Conservation (phyloP, 768 basidiomycete genomes). For the Rhizopogon vinicolor region DNA sequence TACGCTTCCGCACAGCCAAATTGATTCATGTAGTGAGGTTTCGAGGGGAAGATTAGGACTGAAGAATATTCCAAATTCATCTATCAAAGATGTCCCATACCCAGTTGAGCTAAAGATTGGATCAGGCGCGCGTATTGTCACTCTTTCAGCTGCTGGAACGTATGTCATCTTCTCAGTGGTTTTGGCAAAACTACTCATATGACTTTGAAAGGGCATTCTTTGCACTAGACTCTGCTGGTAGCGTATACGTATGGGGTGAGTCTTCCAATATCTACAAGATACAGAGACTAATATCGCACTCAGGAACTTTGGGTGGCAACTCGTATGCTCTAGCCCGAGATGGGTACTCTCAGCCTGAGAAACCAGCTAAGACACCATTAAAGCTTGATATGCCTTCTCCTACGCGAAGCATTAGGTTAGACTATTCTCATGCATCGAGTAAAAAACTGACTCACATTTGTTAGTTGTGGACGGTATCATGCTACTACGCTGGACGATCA, state of each 20-base stretch:
- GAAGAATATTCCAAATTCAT: slow-evolving; percentile 27
- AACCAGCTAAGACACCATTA: slow-evolving; percentile 48
- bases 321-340: slow-evolving; percentile 37
- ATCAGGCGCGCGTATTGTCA: slow-evolving; percentile 60
- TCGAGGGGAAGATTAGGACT: slow-evolving; percentile 64
- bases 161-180: slow-evolving; percentile 29
- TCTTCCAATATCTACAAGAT: not conserved
- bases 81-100: slow-evolving; percentile 45
- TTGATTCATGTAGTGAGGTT: slow-evolving; percentile 41
- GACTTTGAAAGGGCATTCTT: slow-evolving; percentile 68
- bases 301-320: slow-evolving; percentile 60
- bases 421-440: slow-evolving; percentile 2
- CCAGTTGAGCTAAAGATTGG: slow-evolving; percentile 57
- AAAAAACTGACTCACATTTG: not conserved
- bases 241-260: slow-evolving; percentile 79
- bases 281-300: slow-evolving; percentile 1
- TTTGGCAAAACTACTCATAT: slow-evolving; percentile 1
- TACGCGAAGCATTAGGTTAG: slow-evolving; percentile 63
- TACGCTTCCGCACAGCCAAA: slow-evolving; percentile 3
- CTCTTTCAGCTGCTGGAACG: slow-evolving; percentile 80
- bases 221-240: slow-evolving; percentile 72
- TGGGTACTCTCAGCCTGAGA: slow-evolving; percentile 53
- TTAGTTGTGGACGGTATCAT: slow-evolving; percentile 76
- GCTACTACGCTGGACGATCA: slow-evolving; percentile 58
- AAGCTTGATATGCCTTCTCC: slow-evolving; percentile 53